These are phyloP conservation scores for Alternaria sp. DNA, from an alignment of 2,329 filamentous ascomycete species.

Conservation along the genomic window DNA sequence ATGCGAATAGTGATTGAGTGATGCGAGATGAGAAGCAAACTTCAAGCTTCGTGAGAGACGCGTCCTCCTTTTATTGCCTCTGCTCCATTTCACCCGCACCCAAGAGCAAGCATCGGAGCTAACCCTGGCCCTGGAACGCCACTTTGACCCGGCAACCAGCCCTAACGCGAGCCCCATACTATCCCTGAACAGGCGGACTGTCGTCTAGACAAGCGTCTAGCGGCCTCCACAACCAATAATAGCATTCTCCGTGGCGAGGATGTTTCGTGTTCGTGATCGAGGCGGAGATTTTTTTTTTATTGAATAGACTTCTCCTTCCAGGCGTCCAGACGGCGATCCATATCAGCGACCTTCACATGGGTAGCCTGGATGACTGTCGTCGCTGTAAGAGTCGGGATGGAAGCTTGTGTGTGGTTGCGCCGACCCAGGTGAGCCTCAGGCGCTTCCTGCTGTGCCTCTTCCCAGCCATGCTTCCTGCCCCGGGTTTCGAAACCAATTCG, in stretches of 20 bases:
- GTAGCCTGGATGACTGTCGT: not conserved
- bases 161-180: slow-evolving; percentile 15
- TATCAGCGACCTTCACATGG: not conserved
- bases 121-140: slow-evolving; percentile 28
- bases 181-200: not conserved
- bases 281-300: slow-evolving; percentile 22
- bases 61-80: slow-evolving; percentile 30
- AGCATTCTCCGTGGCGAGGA: slow-evolving; percentile 14
- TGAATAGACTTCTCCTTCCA: slow-evolving; percentile 4
- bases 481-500: slow-evolving; percentile 7
- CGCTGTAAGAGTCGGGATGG: not conserved
- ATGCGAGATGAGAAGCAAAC: slow-evolving; percentile 11
- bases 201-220: slow-evolving; percentile 12
- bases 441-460: not conserved
- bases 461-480: slow-evolving; percentile 6
- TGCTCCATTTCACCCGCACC: slow-evolving; percentile 17
- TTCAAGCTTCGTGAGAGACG: slow-evolving; percentile 12
- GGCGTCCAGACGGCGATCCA: slow-evolving; percentile 6
- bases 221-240: slow-evolving; percentile 24
- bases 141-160: slow-evolving; percentile 37
- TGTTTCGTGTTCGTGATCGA: slow-evolving; percentile 12
- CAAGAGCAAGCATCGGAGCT: slow-evolving; percentile 24
- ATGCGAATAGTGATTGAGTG: slow-evolving; percentile 23
- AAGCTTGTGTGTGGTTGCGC: not conserved
- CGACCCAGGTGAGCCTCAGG: not conserved